A percentile compares a stretch with the other conserved stretches of the same genome.
Conservation (phyloP, 164 flowering plant species). For the Magnolia sinica region DNA sequence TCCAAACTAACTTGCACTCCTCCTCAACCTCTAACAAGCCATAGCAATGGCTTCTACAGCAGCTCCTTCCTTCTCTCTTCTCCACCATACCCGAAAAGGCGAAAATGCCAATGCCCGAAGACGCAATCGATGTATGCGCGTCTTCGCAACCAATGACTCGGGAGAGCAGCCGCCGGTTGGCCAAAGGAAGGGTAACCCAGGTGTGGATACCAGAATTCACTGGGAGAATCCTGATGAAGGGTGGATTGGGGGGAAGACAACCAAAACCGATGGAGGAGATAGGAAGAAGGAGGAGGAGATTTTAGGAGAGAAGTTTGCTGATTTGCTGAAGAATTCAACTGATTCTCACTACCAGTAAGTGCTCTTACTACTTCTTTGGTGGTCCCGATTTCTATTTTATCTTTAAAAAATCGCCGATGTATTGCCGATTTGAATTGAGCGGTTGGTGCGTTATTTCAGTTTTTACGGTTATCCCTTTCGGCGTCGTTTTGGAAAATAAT, state of each 20-base stretch:
- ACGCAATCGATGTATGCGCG: not conserved
- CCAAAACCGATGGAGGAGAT: slow-evolving; percentile 11
- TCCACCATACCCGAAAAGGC: slow-evolving; percentile 4
- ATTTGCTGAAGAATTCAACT: slow-evolving; percentile 57
- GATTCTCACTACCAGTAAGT: slow-evolving; percentile 90
- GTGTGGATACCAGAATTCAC: slow-evolving; percentile 82
- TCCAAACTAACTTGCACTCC: not conserved
- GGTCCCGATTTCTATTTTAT: not conserved
- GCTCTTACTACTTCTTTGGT: not conserved
- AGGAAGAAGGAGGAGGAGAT: slow-evolving; percentile 25
- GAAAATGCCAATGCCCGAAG: not conserved
- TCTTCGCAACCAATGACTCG: slow-evolving; percentile 1
- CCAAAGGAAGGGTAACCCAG: slow-evolving; percentile 44
- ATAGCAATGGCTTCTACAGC: slow-evolving; percentile 21
- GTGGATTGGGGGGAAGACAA: slow-evolving; percentile 54
- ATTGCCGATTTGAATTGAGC: no score
- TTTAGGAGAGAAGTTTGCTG: slow-evolving; percentile 58
- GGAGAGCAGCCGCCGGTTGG: not conserved
- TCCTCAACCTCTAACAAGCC: not conserved
- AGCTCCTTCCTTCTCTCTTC: slow-evolving; percentile 11
- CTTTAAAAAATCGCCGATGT: no score
- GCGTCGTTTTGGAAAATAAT: no score
- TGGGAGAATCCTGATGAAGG: slow-evolving; percentile 88
- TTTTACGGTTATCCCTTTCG: no score
- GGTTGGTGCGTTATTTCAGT: no score